A percentile compares a stretch with the other conserved stretches of the same genome.
These are phyloP conservation scores for Amanita pallidorosea DNA, from an alignment of 768 basidiomycete species.

Conservation along the genomic window DNA sequence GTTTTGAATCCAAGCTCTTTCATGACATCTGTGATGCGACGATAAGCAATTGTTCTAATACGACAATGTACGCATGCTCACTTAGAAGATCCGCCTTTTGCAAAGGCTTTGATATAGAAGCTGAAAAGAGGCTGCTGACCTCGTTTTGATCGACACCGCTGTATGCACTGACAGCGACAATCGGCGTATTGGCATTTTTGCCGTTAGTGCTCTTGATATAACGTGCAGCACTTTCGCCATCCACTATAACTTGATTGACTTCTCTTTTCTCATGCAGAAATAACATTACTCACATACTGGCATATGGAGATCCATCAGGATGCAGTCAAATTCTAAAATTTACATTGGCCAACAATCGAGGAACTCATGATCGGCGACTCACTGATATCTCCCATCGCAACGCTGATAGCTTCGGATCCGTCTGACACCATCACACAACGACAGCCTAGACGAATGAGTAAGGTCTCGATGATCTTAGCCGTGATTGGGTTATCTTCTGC, in stretches of 20 bases:
- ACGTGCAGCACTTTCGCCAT: slow-evolving; percentile 91
- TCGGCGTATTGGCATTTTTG: slow-evolving; percentile 89
- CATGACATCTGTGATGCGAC: slow-evolving; percentile 40
- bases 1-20: slow-evolving; percentile 89
- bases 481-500: slow-evolving; percentile 99
- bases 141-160: slow-evolving; percentile 59
- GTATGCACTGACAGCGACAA: slow-evolving; percentile 86
- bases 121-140: slow-evolving; percentile 62
- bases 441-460: slow-evolving; percentile 89
- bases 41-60: not conserved
- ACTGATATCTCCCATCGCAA: slow-evolving; percentile 98
- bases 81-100: slow-evolving; percentile 78
- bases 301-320: slow-evolving; percentile 94
- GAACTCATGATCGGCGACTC: slow-evolving; percentile 23
- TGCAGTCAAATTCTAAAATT: slow-evolving; percentile 80
- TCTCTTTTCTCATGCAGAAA: not conserved
- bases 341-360: slow-evolving; percentile 11
- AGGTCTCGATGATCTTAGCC: slow-evolving; percentile 92
- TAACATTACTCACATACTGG: slow-evolving; percentile 60
- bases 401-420: slow-evolving; percentile 93
- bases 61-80: slow-evolving; percentile 12
- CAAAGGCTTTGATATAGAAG: slow-evolving; percentile 80
- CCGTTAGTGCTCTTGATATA: slow-evolving; percentile 97
- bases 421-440: slow-evolving; percentile 93
- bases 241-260: slow-evolving; percentile 37